These are phyloP conservation scores for Diaporthe australafricana DNA, from an alignment of 2,329 filamentous ascomycete species.

Conservation along the genomic window DNA sequence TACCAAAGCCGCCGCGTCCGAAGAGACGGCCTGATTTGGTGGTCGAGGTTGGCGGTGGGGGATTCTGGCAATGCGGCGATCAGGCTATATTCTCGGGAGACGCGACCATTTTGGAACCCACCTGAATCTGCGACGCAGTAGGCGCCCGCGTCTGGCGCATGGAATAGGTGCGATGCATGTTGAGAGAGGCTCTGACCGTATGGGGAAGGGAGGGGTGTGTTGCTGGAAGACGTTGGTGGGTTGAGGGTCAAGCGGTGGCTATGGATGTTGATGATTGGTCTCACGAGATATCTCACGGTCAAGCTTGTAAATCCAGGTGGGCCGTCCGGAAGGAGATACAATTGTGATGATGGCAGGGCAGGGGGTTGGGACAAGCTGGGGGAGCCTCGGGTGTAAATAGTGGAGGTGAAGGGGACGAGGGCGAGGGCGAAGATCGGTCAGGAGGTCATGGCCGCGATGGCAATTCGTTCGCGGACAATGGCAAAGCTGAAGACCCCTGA, in stretches of 20 bases:
- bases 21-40: conserved; percentile 94
- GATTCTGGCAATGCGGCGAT: conserved; percentile 71
- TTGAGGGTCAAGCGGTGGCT: conserved; percentile 20
- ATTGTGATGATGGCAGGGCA: neutral
- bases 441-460: conserved; percentile 21
- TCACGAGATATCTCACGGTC: neutral
- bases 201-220: neutral
- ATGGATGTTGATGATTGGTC: conserved; percentile 1
- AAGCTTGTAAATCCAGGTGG: conserved; percentile 18
- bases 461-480: conserved; percentile 28
- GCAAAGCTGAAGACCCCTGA: conserved; percentile 21
- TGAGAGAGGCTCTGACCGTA: conserved; percentile 41
- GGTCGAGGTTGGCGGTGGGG: conserved; percentile 88
- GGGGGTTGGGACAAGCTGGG: conserved; percentile 10
- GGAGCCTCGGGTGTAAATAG: conserved; percentile 17
- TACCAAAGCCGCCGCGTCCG: conserved; percentile 86
- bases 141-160: conserved; percentile 98
- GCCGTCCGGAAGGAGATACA: conserved; percentile 2
- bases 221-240: conserved; percentile 10
- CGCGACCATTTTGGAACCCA: conserved; percentile 46
- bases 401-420: conserved; percentile 8
- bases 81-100: conserved; percentile 5
- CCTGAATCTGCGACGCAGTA: conserved; percentile 83
- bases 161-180: conserved; percentile 98
- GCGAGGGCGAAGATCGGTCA: conserved; percentile 1